Evolutionary conservation across 1,284 basidiomycete species (phyloP), one percentile per base, ranked within the genome.

Genomic region (Thelephora terrestris): DNA sequence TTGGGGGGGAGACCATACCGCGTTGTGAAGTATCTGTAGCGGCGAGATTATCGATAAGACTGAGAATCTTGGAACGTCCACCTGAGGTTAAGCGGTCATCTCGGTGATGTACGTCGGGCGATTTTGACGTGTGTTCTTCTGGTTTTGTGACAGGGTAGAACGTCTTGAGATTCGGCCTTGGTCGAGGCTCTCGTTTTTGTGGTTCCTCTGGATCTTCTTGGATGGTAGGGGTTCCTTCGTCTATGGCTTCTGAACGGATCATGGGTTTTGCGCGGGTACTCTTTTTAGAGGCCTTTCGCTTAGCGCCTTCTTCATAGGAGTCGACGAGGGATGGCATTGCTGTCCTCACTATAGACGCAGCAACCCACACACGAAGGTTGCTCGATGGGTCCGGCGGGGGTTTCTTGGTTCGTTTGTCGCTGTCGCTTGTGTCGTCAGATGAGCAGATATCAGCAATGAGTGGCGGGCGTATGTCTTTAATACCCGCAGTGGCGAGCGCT

Each of bases 341-440:
- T 45, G 79, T 63, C 16, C 69, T 65, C 7, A 91, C 74, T 71
- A 92, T 82, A 51, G 75, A 79, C 14, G 82, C 85, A 1, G 87
- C 84, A 68, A 88, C 71, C 85, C 85, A 87, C 29, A 91, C 57
- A 24, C 84, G 69, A 54, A 86, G 56, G 54, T 74, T 70, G 47
- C 67, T 68, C 24, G 67, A 50, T 5, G 85, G 73, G 54, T 74
- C 70, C 3, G 72, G 64, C 5, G 73, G 70, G 12, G 61, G 56
- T 51, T 69, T 74, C 58, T 70, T 70, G 12, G 53, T 55, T 29
- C 58, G 56, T 44, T 61, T 65, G 10, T 66, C 69, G 2, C 55
- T 58, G 5, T 58, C 62, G 21, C 55, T 60, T 32, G 62, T 62
- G 9, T 62, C 63, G 12, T 73, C 75, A 42, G 66, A 72, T 53